Conservation (phyloP, 371 early-diverging fungal genomes). For the Ordospora pajunii region DNA sequence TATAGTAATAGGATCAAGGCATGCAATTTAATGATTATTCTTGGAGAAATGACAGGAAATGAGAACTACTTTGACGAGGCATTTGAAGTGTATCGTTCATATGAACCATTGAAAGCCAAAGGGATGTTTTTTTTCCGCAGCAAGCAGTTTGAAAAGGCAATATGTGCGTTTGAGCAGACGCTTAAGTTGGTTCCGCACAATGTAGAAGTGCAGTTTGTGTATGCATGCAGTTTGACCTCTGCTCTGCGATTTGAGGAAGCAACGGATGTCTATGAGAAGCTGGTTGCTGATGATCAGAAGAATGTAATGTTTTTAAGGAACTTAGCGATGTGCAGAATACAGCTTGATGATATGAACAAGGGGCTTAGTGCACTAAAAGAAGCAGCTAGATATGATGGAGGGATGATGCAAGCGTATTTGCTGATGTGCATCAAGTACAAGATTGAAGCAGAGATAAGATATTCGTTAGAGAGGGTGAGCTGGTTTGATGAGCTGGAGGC, state of each 20-base stretch:
- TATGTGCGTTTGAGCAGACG: neutral
- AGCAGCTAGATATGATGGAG: conserved; percentile 8
- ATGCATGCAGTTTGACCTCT: conserved; percentile 28
- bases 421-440: conserved; percentile 20
- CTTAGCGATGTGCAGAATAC: conserved; percentile 27
- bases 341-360: conserved; percentile 30
- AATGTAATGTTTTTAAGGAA: conserved; percentile 35
- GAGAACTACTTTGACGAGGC: conserved; percentile 28
- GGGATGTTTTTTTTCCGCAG: conserved; percentile 20
- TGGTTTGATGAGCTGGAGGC: neutral
- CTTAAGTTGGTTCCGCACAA: conserved; percentile 20
- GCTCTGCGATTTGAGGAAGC: conserved; percentile 8
- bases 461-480: neutral
- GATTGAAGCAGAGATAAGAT: conserved; percentile 4
- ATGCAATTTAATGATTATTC: conserved; percentile 8
- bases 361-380: conserved; percentile 22
- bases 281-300: conserved; percentile 27
- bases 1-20: neutral
- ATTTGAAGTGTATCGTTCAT: neutral
- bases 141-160: neutral
- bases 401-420: conserved; percentile 28
- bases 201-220: conserved; percentile 22
- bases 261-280: conserved; percentile 19
- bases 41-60: conserved; percentile 27
- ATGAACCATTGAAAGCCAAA: conserved; percentile 38